Evolutionary conservation across 2,329 filamentous ascomycete genomes (phyloP), one percentile per base, ranked within the genome.

Genomic region (Penicillium sp.): DNA sequence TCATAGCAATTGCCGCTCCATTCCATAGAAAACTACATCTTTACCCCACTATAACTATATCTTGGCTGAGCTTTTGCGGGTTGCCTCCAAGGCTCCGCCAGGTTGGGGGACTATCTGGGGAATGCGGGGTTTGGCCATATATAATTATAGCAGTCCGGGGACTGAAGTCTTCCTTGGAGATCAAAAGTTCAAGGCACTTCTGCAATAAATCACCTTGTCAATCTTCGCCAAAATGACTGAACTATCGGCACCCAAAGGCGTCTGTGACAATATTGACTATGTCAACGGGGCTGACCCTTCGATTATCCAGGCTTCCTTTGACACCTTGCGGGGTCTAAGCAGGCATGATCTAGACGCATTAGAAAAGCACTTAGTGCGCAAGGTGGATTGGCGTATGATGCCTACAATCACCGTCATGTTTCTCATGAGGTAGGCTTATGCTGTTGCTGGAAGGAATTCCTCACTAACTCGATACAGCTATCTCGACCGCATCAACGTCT

Each of bases 181-280:
- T 37, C 34, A 37, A 37, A 37, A 37, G 1, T 37, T 37, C 16
- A 37, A 37, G 34, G 16, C 34, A 21, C 18, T 37, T 37, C 34
- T 37, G 34, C 18, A 37, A 37, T 37, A 37, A 37, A 37, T 37
- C 18, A 37, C 34, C 34, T 37, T 37, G 11, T 37, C 34, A 37
- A 37, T 37, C n/a, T 37, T 37, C 34, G 34, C 34, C 16, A 37
- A 37, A 37, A 37, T 37, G 34, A 37, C 34, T 37, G 34, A 37
- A 37, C 34, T 37, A 37, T 37, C 34, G 34, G 34, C 34, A 37
- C 34, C 34, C 34, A 37, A 37, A 37, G 34, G 34, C 34, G 34
- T 37, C n/a, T 37, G 34, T 37, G 34, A 37, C 34, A n/a, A 37
- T 37, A 37, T 37, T 37, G 34, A 37, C n/a, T 37, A 37, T 37